Percentiles rank a stretch among this genome's conserved stretches.
Conservation (phyloP, 139 green algal genomes). For the Micractinium sp. region DNA sequence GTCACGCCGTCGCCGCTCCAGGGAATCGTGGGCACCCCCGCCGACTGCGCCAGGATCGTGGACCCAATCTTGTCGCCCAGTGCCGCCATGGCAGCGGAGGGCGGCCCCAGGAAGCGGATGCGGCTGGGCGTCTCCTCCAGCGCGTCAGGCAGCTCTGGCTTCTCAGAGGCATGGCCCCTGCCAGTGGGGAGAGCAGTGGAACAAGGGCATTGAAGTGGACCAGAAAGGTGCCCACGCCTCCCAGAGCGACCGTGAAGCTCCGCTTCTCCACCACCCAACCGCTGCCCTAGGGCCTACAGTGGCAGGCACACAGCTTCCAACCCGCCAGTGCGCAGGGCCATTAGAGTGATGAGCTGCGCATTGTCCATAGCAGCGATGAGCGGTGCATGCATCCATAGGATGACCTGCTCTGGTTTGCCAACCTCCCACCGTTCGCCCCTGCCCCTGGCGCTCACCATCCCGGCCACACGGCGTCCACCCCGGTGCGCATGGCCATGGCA, state of each 20-base stretch:
- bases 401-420: too few relatives aligned
- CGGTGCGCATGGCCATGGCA: constrained; percentile 76
- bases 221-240: neutral
- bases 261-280: too few relatives aligned
- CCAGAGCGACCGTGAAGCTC: neutral
- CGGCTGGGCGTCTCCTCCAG: constrained; percentile 60
- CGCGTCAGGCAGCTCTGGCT: constrained; percentile 89
- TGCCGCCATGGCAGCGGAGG: constrained; percentile 85
- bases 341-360: too few relatives aligned
- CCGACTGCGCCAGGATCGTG: constrained; percentile 95
- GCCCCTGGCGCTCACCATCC: constrained; percentile 76
- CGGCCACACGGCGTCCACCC: constrained; percentile 97
- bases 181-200: neutral
- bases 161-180: constrained; percentile 97
- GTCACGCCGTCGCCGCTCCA: constrained; percentile 89
- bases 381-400: too few relatives aligned
- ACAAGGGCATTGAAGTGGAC: neutral
- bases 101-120: constrained; percentile 94
- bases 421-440: too few relatives aligned
- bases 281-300: too few relatives aligned
- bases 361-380: too few relatives aligned
- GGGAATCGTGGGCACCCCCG: constrained; percentile 78
- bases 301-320: too few relatives aligned
- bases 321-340: too few relatives aligned
- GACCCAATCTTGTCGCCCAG: constrained; percentile 97